Evolutionary conservation across 2,329 filamentous ascomycete genomes (phyloP).

Genomic region (Fusarium sp.): DNA sequence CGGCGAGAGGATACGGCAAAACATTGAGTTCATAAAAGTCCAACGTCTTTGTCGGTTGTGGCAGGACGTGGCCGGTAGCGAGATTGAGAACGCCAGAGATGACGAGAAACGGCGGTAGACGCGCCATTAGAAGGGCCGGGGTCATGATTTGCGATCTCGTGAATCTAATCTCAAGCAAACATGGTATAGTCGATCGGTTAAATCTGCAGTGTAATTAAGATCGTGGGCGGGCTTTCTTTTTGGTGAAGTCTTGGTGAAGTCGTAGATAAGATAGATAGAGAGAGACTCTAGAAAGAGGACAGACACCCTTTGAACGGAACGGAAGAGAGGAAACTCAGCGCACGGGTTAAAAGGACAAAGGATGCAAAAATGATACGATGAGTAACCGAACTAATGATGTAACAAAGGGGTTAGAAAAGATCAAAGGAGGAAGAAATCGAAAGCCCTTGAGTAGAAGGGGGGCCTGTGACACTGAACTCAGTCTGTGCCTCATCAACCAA

Average conservation of each 20-base stretch:
- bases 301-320: conserved; percentile 9
- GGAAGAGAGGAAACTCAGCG: conserved; percentile 2
- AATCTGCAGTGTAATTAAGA: conserved; percentile 4
- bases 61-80: conserved; percentile 50
- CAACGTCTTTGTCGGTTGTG: conserved; percentile 51
- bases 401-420: conserved; percentile 24
- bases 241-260: conserved; percentile 1
- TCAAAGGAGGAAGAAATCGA: conserved; percentile 24
- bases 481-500: conserved; percentile 18
- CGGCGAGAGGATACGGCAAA: conserved; percentile 51
- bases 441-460: conserved; percentile 27
- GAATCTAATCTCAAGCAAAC: conserved; percentile 37
- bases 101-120: conserved; percentile 48
- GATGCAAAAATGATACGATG: neutral
- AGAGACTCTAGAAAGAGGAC: conserved; percentile 4
- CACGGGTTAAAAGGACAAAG: conserved; percentile 8
- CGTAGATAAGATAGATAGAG: conserved; percentile 2
- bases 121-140: conserved; percentile 44
- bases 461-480: conserved; percentile 18
- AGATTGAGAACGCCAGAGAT: conserved; percentile 46
- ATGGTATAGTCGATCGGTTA: conserved; percentile 21
- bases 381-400: conserved; percentile 12
- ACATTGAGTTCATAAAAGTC: conserved; percentile 50
- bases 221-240: neutral
- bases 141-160: conserved; percentile 37